phyloP scores from a whole-genome alignment of 2,329 filamentous ascomycete genomes.

The Xylaria sp. region DNA sequence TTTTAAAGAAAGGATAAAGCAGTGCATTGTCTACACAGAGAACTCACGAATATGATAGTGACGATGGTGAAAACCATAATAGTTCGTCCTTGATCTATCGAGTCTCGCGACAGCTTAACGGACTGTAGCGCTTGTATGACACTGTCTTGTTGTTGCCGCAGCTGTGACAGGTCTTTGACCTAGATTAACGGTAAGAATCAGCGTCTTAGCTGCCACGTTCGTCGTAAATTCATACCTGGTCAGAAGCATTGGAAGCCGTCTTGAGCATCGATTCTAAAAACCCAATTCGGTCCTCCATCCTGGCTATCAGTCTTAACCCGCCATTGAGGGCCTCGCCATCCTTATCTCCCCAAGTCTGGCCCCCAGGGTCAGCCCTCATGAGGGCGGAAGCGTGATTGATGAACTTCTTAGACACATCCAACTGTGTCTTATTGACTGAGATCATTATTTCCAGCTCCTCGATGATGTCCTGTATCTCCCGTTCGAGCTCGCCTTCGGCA shows the following conservation, averaged over 20 bases:
- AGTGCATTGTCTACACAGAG: neutral
- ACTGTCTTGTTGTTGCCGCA: slow-evolving; percentile 52
- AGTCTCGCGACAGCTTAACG: slow-evolving; percentile 48
- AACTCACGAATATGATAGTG: slow-evolving; percentile 52
- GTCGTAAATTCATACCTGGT: neutral
- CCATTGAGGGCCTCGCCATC: neutral
- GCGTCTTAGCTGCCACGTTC: neutral
- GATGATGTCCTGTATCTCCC: slow-evolving; percentile 49
- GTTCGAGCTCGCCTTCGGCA: slow-evolving; percentile 46
- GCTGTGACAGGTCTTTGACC: slow-evolving; percentile 46
- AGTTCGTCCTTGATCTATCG: slow-evolving; percentile 47
- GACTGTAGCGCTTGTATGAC: slow-evolving; percentile 51
- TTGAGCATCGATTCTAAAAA: slow-evolving; percentile 25
- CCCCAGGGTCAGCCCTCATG: neutral
- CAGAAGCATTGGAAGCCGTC: neutral
- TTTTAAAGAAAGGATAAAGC: neutral
- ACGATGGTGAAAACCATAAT: slow-evolving; percentile 52
- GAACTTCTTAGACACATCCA: slow-evolving; percentile 35
- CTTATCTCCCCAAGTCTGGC: no score
- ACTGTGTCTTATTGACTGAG: slow-evolving; percentile 46
- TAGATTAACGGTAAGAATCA: slow-evolving; percentile 1
- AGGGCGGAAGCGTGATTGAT: slow-evolving; percentile 15
- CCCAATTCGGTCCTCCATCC: slow-evolving; percentile 24
- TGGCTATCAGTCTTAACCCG: slow-evolving; percentile 5
- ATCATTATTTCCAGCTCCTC: slow-evolving; percentile 51